These are phyloP conservation scores for Candida jianshihensis DNA, from an alignment of 805 yeast species.

Conservation along the genomic window DNA sequence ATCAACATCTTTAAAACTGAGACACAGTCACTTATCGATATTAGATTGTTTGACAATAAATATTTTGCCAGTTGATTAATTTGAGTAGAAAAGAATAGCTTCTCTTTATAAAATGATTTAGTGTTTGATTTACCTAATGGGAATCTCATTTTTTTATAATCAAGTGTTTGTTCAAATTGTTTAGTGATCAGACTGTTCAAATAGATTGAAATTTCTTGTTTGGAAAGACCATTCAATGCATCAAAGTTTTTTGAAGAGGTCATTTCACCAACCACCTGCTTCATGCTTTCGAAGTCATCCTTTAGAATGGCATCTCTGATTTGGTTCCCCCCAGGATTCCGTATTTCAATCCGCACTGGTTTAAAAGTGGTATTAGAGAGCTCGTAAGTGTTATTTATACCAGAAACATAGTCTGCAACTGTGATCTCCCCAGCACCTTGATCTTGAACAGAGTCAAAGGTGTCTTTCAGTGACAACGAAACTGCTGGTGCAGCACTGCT, in stretches of 20 bases:
- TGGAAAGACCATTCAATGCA: background rate
- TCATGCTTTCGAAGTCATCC: background rate
- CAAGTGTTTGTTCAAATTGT: background rate
- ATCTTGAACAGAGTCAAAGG: no score
- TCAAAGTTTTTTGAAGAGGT: background rate
- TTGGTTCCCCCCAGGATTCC: background rate
- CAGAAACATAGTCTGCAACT: background rate
- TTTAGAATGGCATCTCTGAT: background rate
- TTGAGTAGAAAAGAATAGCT: background rate
- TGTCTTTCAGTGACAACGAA: background rate
- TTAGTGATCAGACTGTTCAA: background rate
- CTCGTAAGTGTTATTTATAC: slow-evolving; percentile 1
- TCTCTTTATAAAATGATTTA: background rate
- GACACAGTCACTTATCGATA: background rate
- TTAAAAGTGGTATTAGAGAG: background rate
- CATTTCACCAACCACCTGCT: background rate
- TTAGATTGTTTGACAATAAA: background rate
- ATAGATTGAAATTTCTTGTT: background rate
- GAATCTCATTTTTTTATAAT: background rate
- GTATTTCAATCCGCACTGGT: background rate
- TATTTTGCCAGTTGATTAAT: background rate
- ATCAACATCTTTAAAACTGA: background rate
- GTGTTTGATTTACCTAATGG: background rate
- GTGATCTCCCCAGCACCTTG: background rate
- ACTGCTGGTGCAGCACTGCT: background rate